phyloP scores from a whole-genome alignment of 1,284 basidiomycete genomes.

The Flammula alnicola region DNA sequence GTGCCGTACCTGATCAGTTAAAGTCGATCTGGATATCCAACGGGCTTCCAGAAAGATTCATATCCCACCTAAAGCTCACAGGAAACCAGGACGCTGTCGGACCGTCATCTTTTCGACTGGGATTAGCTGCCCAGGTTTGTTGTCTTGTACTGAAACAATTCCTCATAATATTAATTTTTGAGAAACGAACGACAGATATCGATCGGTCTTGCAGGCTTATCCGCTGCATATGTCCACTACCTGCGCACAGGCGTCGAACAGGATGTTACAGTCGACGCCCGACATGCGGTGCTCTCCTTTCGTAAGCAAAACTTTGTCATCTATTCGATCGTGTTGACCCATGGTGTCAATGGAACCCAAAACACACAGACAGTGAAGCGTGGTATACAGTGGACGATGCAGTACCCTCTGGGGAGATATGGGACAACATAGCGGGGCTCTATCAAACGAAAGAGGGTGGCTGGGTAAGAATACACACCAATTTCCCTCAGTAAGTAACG shows the following conservation, averaged over 20 bases:
- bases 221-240: constrained; percentile 55
- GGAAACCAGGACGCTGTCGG: constrained; percentile 27
- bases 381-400: constrained; percentile 53
- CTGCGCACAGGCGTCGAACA: constrained; percentile 52
- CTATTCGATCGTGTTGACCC: too few relatives aligned
- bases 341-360: background rate
- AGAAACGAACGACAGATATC: constrained; percentile 47
- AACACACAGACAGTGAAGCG: constrained; percentile 50
- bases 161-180: too few relatives aligned
- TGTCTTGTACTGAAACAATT: background rate
- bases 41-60: constrained; percentile 39
- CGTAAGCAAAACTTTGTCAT: constrained; percentile 45
- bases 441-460: constrained; percentile 56
- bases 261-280: constrained; percentile 54
- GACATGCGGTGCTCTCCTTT: constrained; percentile 63
- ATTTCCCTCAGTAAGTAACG: constrained; percentile 61
- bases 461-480: constrained; percentile 63
- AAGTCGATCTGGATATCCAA: constrained; percentile 41
- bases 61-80: constrained; percentile 41
- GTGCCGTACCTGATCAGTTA: constrained; percentile 2
- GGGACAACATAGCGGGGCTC: constrained; percentile 57
- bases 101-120: constrained; percentile 16
- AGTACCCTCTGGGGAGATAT: constrained; percentile 39
- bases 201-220: constrained; percentile 57
- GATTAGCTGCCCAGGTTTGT: constrained; percentile 22